These are phyloP conservation scores for Rhizopogon vesiculosus DNA, from an alignment of 768 basidiomycete genomes.

Conservation along the genomic window DNA sequence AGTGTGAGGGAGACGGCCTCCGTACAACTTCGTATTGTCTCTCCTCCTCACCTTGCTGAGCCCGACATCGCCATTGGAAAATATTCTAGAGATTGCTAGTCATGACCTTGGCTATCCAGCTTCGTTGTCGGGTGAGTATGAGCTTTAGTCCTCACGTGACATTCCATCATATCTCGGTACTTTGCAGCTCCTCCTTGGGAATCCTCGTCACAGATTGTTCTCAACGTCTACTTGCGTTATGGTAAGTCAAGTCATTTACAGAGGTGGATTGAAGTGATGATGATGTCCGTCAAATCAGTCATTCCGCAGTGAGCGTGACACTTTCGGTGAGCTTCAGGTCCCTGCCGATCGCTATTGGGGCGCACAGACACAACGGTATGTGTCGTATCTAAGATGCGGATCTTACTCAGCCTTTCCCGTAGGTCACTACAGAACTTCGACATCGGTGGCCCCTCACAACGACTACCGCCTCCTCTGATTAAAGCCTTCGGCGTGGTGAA, in stretches of 20 bases:
- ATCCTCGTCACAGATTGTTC: constrained; percentile 13
- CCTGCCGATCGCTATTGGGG: constrained; percentile 93
- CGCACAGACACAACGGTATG: constrained; percentile 91
- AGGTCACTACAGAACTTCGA: constrained; percentile 97
- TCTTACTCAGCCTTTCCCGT: constrained; percentile 7
- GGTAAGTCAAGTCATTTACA: constrained; percentile 19
- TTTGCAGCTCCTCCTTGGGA: constrained; percentile 2
- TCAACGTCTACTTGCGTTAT: constrained; percentile 30
- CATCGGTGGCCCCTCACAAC: constrained; percentile 92
- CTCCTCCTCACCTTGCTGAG: not conserved
- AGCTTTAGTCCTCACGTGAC: constrained; percentile 18
- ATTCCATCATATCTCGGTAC: not conserved
- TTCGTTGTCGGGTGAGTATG: constrained; percentile 9
- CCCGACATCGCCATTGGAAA: not conserved
- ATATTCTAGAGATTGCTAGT: not conserved
- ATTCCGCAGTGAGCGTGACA: constrained; percentile 84
- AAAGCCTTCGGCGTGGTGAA: constrained; percentile 97
- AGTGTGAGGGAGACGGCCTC: too few species aligned
- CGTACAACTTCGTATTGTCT: too few species aligned
- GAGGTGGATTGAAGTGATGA: not conserved
- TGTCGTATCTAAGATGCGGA: not conserved
- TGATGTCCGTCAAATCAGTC: constrained; percentile 37
- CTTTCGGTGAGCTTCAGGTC: constrained; percentile 93
- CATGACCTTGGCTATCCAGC: constrained; percentile 6
- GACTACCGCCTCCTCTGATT: constrained; percentile 92